Evolutionary conservation across 2,329 filamentous ascomycete genomes (phyloP), one percentile per base, ranked within the genome.

Genomic region (Rhexocercosporidium sp.): DNA sequence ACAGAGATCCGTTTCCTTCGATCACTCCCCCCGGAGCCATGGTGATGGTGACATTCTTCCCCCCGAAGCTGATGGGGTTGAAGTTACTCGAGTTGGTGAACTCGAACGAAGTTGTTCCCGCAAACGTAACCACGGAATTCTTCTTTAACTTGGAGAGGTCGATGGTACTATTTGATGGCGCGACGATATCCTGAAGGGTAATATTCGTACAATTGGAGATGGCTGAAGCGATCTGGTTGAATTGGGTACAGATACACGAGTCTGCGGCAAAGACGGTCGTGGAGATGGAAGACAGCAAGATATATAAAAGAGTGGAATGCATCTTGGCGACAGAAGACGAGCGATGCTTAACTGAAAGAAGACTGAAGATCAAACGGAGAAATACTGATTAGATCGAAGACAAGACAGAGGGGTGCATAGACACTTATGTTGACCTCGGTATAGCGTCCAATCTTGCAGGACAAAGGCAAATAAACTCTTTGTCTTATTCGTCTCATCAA

Each of bases 121-220:
- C 79, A 78, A 92, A 92, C 67, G 84, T 87, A 68, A 91, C 81
- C 29, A 75, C 82, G 16, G 86, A 85, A 68, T 83, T 83, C 22
- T 79, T 75, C 18, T 82, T 80, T 53, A 89, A 78, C 37, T 81
- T 79, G 9, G 85, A 84, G 59, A 90, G 75, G 72, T 89, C 84
- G 2, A 90, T 82, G 6, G 85, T 88, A 31, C 79, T 79, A 29
- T 85, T 85, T 2, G 85, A 81, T 3, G 88, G 88, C 12, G 88
- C 86, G n/a, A 77, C 77, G 49, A 90, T 83, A 69, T 82, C 80
- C 67, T 81, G 81, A n/a, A 90, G 78, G 12, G 82, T 78, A 67
- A 90, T 88, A 54, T 79, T 80, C 6, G 84, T 81, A 77, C 88
- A 90, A 6, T 80, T 79, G 5, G 76, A 72, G 75, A 87, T 86